Evolutionary conservation across 2,329 filamentous ascomycete species (phyloP).

Genomic region (Trichothecium roseum): DNA sequence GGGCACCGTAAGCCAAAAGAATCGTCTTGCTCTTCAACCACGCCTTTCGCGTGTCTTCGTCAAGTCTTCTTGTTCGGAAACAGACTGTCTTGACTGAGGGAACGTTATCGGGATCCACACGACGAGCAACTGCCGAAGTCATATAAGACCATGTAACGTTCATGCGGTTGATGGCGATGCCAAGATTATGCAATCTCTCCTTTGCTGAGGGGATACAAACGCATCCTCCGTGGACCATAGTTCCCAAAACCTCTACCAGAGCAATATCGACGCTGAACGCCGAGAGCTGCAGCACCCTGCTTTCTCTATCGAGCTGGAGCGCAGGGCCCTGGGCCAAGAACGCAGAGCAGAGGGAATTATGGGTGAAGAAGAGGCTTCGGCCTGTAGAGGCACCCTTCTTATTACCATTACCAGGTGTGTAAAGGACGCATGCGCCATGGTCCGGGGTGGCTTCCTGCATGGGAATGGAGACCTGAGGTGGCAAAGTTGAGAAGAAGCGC

Average conservation of each 20-base stretch:
- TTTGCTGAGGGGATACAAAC: conserved; percentile 45
- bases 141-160: conserved; percentile 42
- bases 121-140: conserved; percentile 47
- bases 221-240: conserved; percentile 45
- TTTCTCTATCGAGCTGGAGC: conserved; percentile 35
- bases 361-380: conserved; percentile 53
- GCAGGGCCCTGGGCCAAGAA: conserved; percentile 39
- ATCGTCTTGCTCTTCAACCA: conserved; percentile 36
- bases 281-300: conserved; percentile 46
- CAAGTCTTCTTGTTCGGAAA: conserved; percentile 38
- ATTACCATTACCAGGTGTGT: conserved; percentile 41
- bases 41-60: conserved; percentile 34
- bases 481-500: conserved; percentile 25
- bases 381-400: conserved; percentile 22
- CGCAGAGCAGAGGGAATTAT: conserved; percentile 45
- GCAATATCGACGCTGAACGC: conserved; percentile 43
- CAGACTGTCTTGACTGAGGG: conserved; percentile 29
- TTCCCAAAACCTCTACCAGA: conserved; percentile 39
- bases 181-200: conserved; percentile 38
- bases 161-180: conserved; percentile 37
- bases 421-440: conserved; percentile 49
- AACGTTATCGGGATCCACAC: conserved; percentile 24
- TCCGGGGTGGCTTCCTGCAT: conserved; percentile 25
- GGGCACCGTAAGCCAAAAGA: conserved; percentile 39
- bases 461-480: conserved; percentile 16